Evolutionary conservation across 495 filamentous ascomycete species (phyloP).

Genomic region (Cercophora sp.): DNA sequence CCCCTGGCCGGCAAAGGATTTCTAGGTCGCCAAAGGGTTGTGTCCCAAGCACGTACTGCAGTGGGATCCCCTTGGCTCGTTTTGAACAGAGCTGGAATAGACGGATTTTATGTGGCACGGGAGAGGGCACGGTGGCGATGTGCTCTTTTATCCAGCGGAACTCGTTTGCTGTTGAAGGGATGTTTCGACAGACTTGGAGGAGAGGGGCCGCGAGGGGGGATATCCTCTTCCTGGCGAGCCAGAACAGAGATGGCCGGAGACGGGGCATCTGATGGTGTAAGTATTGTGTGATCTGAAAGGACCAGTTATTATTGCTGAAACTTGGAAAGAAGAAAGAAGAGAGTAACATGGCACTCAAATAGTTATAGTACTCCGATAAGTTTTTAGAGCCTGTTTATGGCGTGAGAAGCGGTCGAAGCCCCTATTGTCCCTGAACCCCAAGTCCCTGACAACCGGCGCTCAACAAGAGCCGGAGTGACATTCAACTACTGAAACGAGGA

Average conservation of each 20-base stretch:
- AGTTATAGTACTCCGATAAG: too few species aligned
- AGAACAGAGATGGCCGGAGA: slow-evolving; percentile 56
- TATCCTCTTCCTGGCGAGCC: slow-evolving; percentile 48
- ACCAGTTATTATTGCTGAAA: too few species aligned
- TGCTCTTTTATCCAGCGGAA: slow-evolving; percentile 81
- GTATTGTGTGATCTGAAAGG: too few species aligned
- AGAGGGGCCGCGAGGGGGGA: slow-evolving; percentile 61
- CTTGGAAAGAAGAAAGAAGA: background rate
- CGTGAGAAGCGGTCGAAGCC: too few species aligned
- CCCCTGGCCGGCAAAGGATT: slow-evolving; percentile 68
- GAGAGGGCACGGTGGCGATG: slow-evolving; percentile 12
- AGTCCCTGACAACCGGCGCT: too few species aligned
- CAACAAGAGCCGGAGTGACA: too few species aligned
- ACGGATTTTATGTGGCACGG: slow-evolving; percentile 12
- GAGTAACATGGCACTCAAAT: too few species aligned
- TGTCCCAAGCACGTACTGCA: slow-evolving; percentile 86
- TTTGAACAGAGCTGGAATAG: slow-evolving; percentile 51
- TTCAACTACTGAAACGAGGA: too few species aligned
- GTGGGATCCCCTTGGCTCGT: slow-evolving; percentile 62
- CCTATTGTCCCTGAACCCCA: too few species aligned
- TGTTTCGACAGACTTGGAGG: slow-evolving; percentile 63
- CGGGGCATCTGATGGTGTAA: slow-evolving; percentile 70
- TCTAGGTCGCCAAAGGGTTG: slow-evolving; percentile 85
- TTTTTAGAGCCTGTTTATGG: too few species aligned
- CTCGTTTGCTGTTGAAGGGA: slow-evolving; percentile 68